These are phyloP conservation scores for Fistulifera pelliculosa DNA, from an alignment of 108 stramenopile species.

Conservation along the genomic window DNA sequence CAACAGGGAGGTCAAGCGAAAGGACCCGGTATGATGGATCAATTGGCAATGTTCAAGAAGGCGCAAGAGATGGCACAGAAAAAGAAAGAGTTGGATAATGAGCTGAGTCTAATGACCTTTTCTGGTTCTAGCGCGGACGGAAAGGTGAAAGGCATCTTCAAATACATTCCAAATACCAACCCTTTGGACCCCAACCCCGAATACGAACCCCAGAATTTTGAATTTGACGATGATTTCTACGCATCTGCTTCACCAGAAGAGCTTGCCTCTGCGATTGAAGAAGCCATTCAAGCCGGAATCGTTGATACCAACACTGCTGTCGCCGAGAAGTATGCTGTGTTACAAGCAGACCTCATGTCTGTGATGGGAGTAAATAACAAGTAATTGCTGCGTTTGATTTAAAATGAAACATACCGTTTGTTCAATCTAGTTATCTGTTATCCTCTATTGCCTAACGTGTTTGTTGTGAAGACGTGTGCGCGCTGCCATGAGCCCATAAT, in stretches of 20 bases:
- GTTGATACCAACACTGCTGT: constrained; percentile 42
- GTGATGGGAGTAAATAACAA: too few species aligned
- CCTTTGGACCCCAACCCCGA: constrained; percentile 80
- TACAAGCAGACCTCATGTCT: constrained; percentile 53
- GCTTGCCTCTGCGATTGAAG: constrained; percentile 39
- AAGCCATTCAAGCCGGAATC: constrained; percentile 60
- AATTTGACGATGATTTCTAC: constrained; percentile 73
- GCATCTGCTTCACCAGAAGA: constrained; percentile 54
- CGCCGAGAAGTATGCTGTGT: constrained; percentile 51
- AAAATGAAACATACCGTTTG: too few species aligned
- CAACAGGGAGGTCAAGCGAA: constrained; percentile 25
- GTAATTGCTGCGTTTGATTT: not conserved
- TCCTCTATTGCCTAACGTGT: too few species aligned
- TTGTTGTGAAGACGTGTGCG: too few species aligned
- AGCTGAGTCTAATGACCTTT: constrained; percentile 46
- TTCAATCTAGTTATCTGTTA: too few species aligned
- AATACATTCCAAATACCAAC: constrained; percentile 63
- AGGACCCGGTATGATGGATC: constrained; percentile 82
- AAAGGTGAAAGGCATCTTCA: constrained; percentile 56
- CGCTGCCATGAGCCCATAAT: too few species aligned
- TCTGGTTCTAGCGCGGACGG: constrained; percentile 46
- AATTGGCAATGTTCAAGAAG: constrained; percentile 87
- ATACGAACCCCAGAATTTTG: constrained; percentile 48
- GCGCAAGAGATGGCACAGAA: constrained; percentile 79
- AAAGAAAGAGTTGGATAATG: constrained; percentile 61